Evolutionary conservation across 108 stramenopile species (phyloP), one percentile per base, ranked within the genome.

Genomic region (Nitzschia putrida): DNA sequence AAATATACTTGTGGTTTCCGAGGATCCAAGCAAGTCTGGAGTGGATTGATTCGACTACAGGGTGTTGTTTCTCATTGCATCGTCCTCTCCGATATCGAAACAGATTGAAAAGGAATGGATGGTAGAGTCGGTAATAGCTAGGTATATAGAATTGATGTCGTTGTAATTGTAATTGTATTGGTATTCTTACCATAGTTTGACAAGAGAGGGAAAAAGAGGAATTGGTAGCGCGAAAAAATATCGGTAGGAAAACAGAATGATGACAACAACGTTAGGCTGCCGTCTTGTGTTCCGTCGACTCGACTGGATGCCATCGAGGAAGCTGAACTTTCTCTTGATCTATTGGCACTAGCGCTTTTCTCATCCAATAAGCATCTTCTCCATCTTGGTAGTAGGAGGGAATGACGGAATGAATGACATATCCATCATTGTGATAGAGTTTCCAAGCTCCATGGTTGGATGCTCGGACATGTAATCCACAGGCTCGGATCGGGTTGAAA

Each of bases 361-460:
- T 80, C 95, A 95, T 95, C 53, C 89, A 89, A 74, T 88, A 95
- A 8, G 90, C 95, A 82, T 92, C 92, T 77, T 95, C 95, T 29
- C 95, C 92, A 77, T 95, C 95, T 61, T 90, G 86, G 73, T 95
- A 95, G 74, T 95, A 95, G 29, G 49, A 20, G 10, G 83, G 83
- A 65, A 95, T 91, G 23, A 86, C 79, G 52, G 84, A 79, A 0
- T 69, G 78, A 29, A 90, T 85, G 51, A 82, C 72, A 60, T 95
- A 95, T 10, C 88, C 92, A 52, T 72, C 74, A 18, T 82, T 70
- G 10, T 82, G 61, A 64, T 95, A 95, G 49, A 95, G 67, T 34
- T 67, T 71, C 7, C 77, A 85, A 0, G 95, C 95, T 2, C 88
- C 89, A 38, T 64, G 18, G 65, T 95, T 95, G 38, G 83, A 81